Evolutionary conservation across 441 rosid genomes (phyloP).

Genomic region (Croton setiger): DNA sequence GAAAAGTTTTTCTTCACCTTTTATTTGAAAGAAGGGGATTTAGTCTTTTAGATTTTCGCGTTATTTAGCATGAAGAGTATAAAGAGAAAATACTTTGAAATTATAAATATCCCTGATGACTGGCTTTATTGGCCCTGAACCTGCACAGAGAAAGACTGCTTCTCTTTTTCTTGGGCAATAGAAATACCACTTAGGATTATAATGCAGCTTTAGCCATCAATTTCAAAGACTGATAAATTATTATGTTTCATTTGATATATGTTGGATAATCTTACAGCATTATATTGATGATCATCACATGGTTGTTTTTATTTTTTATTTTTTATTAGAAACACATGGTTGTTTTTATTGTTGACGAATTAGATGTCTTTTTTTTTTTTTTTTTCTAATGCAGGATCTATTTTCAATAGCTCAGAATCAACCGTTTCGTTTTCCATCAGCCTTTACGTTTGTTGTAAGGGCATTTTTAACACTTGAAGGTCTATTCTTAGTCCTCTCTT

Average conservation of each 20-base stretch:
- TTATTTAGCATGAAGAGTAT: neutral
- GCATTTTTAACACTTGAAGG: conserved; percentile 97
- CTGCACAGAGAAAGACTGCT: neutral
- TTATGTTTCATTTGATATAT: neutral
- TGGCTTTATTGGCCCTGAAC: neutral
- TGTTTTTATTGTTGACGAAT: neutral
- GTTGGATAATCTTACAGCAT: neutral
- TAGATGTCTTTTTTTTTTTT: neutral
- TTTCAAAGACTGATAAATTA: neutral
- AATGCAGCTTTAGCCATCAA: neutral
- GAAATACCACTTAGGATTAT: too few relatives aligned
- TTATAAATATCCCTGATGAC: neutral
- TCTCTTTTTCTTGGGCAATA: neutral
- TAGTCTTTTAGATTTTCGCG: too few relatives aligned
- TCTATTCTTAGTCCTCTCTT: conserved; percentile 26
- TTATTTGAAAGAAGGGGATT: neutral
- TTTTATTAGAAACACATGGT: too few relatives aligned
- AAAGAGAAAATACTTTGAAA: neutral
- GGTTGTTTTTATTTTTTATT: too few relatives aligned
- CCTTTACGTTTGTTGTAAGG: conserved; percentile 80
- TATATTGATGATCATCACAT: neutral
- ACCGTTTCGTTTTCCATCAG: conserved; percentile 89
- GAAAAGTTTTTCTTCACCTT: neutral
- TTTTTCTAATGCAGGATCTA: conserved; percentile 57
- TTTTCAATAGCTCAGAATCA: conserved; percentile 94